Percentiles rank a stretch among this genome's conserved stretches.
These are phyloP conservation scores for Niveomyces coronatus DNA, from an alignment of 2,329 filamentous ascomycete genomes.

Conservation along the genomic window DNA sequence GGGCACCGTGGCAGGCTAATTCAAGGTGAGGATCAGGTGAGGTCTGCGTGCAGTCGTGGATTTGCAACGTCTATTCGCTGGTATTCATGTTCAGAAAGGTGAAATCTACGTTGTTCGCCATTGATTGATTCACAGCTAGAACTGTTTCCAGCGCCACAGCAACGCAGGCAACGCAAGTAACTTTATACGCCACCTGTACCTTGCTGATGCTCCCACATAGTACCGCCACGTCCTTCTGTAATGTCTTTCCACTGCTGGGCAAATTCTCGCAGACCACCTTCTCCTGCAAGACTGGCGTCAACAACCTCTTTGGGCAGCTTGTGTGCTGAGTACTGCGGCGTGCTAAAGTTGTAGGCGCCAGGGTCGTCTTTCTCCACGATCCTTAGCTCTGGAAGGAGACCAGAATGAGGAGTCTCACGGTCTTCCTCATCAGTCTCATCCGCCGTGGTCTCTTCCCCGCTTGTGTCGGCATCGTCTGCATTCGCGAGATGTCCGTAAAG, in stretches of 20 bases:
- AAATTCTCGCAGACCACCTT: constrained; percentile 73
- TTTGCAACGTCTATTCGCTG: background rate
- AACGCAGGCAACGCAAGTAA: background rate
- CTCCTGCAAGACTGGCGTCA: constrained; percentile 54
- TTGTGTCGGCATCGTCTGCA: constrained; percentile 22
- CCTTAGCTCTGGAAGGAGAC: constrained; percentile 66
- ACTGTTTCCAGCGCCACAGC: background rate
- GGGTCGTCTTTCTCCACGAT: constrained; percentile 78
- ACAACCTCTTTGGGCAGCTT: constrained; percentile 93
- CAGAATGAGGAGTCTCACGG: constrained; percentile 40
- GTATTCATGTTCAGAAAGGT: no score
- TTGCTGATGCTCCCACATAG: constrained; percentile 30
- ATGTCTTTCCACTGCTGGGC: constrained; percentile 62
- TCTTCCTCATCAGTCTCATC: constrained; percentile 29
- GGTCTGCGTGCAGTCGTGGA: background rate
- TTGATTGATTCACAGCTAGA: background rate
- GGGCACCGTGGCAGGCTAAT: background rate
- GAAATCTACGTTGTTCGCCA: background rate
- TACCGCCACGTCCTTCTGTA: constrained; percentile 29
- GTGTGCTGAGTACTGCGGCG: constrained; percentile 85
- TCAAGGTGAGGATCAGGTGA: constrained; percentile 4
- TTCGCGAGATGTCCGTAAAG: constrained; percentile 36
- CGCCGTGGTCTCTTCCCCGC: constrained; percentile 26
- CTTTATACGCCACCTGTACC: constrained; percentile 3
- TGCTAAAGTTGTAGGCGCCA: constrained; percentile 76